Evolutionary conservation across 306 rosid genomes (phyloP).

Genomic region (Prunus kanzakura): DNA sequence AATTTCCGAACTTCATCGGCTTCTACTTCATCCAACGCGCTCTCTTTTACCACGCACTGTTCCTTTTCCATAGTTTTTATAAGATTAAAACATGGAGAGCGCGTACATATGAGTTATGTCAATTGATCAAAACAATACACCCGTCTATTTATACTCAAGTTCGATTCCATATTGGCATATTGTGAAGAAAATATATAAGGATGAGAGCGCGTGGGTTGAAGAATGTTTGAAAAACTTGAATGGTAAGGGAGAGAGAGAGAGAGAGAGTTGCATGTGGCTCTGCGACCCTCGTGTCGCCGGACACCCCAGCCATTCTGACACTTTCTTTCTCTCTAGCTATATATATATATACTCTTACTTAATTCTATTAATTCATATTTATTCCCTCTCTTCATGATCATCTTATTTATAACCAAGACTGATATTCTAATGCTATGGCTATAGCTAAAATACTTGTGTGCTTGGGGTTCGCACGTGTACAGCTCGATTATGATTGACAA

Average conservation of each 20-base stretch:
- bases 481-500: conserved; percentile 39
- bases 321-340: conserved; percentile 9
- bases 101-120: no score
- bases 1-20: not conserved
- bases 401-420: conserved; percentile 23
- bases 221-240: not conserved
- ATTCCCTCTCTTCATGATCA: conserved; percentile 9
- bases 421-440: not conserved
- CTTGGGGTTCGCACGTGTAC: conserved; percentile 53
- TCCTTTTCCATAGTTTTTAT: no score
- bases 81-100: accelerated
- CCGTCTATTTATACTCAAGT: no score
- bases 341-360: not conserved
- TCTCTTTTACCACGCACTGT: not conserved
- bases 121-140: no score
- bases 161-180: no score
- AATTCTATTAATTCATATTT: not conserved
- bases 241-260: not conserved
- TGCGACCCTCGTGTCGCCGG: conserved; percentile 50
- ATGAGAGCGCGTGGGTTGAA: not conserved
- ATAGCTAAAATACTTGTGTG: conserved; percentile 1
- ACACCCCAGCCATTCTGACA: conserved; percentile 46
- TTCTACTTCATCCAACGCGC: not conserved
- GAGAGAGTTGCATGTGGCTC: conserved; percentile 48
- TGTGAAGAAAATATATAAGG: no score